phyloP scores from a whole-genome alignment of 371 early-diverging fungal species.

The Mucor saturninus region DNA sequence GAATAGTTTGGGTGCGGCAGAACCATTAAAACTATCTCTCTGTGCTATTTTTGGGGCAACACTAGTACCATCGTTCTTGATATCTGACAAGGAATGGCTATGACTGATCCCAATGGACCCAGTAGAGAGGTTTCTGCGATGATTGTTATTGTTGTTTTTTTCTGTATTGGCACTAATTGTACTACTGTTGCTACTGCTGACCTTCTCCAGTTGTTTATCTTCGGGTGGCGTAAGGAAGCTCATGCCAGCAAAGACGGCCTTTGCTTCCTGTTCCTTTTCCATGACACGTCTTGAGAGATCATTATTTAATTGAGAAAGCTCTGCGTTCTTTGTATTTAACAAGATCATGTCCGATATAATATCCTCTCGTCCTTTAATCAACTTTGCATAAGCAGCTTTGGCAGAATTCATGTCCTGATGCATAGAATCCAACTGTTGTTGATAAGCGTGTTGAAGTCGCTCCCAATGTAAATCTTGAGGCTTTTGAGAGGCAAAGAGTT shows the following conservation, averaged over 20 bases:
- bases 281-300: constrained; percentile 56
- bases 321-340: constrained; percentile 62
- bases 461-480: constrained; percentile 35
- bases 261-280: constrained; percentile 52
- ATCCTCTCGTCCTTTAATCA: constrained; percentile 38
- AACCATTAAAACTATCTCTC: constrained; percentile 46
- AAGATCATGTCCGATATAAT: constrained; percentile 62
- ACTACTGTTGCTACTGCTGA: background rate
- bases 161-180: background rate
- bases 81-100: constrained; percentile 16
- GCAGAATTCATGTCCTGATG: constrained; percentile 33
- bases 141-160: background rate
- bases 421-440: constrained; percentile 42
- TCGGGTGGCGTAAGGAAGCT: constrained; percentile 25
- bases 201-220: background rate
- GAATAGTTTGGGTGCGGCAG: constrained; percentile 48
- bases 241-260: constrained; percentile 44
- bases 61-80: constrained; percentile 1
- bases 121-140: constrained; percentile 31
- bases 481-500: constrained; percentile 21
- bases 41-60: constrained; percentile 35
- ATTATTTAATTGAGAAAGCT: constrained; percentile 61
- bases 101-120: constrained; percentile 26
- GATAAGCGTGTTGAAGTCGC: constrained; percentile 34
- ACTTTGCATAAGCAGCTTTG: constrained; percentile 20